Percentiles rank a stretch among this genome's conserved stretches.
Conservation (phyloP, 2,329 filamentous ascomycete species). For the Drechslera avenae region DNA sequence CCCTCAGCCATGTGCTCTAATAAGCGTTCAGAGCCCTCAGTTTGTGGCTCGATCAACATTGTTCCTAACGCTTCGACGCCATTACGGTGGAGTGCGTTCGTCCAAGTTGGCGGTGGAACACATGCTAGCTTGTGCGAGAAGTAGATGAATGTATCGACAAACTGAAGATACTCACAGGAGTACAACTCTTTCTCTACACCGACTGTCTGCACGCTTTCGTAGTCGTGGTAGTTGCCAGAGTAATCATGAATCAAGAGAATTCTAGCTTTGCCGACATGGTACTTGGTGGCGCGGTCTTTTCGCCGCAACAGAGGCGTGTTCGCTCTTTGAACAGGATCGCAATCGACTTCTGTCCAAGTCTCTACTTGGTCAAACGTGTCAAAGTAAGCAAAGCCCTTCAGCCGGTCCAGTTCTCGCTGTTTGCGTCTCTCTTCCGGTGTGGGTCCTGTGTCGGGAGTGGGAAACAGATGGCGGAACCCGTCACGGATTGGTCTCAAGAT, state of each 20-base stretch:
- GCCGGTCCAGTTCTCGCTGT: conserved; percentile 37
- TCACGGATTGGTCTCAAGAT: conserved; percentile 48
- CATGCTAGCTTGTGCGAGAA: conserved; percentile 56
- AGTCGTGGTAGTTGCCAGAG: conserved; percentile 53
- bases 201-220: conserved; percentile 46
- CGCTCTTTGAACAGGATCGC: conserved; percentile 45
- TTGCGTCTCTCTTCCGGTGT: conserved; percentile 41
- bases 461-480: conserved; percentile 46
- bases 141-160: conserved; percentile 53
- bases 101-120: conserved; percentile 54
- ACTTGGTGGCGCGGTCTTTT: not conserved
- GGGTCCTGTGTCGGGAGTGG: conserved; percentile 41
- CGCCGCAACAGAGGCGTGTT: conserved; percentile 47
- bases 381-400: conserved; percentile 51
- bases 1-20: conserved; percentile 20
- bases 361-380: conserved; percentile 49
- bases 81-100: conserved; percentile 54
- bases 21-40: conserved; percentile 39
- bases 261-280: conserved; percentile 20
- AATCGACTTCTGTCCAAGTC: conserved; percentile 37
- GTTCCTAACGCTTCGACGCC: conserved; percentile 53
- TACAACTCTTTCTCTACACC: conserved; percentile 44
- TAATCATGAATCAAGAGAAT: conserved; percentile 49
- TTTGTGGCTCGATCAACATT: conserved; percentile 51
- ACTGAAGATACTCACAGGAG: conserved; percentile 52